phyloP scores from a whole-genome alignment of 768 basidiomycete genomes.

The Boletus pseudo-olivaceus region DNA sequence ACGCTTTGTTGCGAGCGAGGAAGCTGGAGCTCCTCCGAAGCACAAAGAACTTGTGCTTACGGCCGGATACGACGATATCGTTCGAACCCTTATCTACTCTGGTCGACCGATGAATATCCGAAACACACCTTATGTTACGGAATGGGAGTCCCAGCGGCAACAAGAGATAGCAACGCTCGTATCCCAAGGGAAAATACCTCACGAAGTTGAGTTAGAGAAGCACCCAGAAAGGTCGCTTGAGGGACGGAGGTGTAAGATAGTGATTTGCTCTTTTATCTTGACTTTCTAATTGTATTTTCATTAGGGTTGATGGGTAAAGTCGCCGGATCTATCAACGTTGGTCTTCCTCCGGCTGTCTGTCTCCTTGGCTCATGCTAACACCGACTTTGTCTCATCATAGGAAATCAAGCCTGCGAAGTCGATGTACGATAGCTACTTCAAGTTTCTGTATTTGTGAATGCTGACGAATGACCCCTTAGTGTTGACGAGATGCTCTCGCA shows the following conservation, averaged over 20 bases:
- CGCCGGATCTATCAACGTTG: slow-evolving; percentile 62
- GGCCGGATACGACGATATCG: slow-evolving; percentile 73
- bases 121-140: slow-evolving; percentile 72
- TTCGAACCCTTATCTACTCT: slow-evolving; percentile 69
- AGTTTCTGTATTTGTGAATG: neutral
- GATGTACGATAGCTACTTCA: slow-evolving; percentile 51
- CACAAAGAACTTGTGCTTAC: slow-evolving; percentile 67
- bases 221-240: slow-evolving; percentile 64
- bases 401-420: slow-evolving; percentile 83
- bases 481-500: slow-evolving; percentile 79
- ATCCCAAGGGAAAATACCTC: slow-evolving; percentile 66
- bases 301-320: slow-evolving; percentile 79
- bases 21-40: slow-evolving; percentile 72
- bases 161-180: slow-evolving; percentile 58
- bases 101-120: slow-evolving; percentile 82
- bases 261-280: neutral
- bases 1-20: slow-evolving; percentile 77
- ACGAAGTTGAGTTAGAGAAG: slow-evolving; percentile 65
- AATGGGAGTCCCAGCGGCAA: slow-evolving; percentile 67
- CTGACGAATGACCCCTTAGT: slow-evolving; percentile 35
- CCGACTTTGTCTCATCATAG: slow-evolving; percentile 26
- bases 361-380: slow-evolving; percentile 1
- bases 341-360: slow-evolving; percentile 18
- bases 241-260: slow-evolving; percentile 54
- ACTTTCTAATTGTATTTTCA: neutral